Evolutionary conservation across 1,284 basidiomycete genomes (phyloP).

Genomic region (Mycosarcoma mackinlayi): DNA sequence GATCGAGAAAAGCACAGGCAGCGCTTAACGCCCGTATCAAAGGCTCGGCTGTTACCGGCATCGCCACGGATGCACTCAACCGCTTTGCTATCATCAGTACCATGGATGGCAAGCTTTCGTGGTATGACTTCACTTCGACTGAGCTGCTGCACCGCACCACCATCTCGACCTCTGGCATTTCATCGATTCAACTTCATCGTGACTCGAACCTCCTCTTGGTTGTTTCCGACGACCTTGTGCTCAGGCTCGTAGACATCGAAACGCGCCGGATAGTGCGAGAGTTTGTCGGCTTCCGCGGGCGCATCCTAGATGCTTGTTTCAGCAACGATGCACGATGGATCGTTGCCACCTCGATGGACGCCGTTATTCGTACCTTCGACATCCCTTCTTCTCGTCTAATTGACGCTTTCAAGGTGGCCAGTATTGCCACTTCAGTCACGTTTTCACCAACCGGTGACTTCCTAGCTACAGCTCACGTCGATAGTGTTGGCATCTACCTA

Average conservation of each 20-base stretch:
- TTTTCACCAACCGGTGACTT: constrained; percentile 97
- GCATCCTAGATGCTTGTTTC: constrained; percentile 71
- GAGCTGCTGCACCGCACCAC: constrained; percentile 76
- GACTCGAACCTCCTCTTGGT: constrained; percentile 87
- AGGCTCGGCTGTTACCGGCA: constrained; percentile 73
- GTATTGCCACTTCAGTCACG: constrained; percentile 86
- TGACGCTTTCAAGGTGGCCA: constrained; percentile 90
- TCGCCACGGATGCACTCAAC: constrained; percentile 89
- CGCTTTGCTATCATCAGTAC: constrained; percentile 83
- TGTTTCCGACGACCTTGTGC: constrained; percentile 83
- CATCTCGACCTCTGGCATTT: constrained; percentile 77
- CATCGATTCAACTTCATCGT: constrained; percentile 81
- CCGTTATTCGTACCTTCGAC: constrained; percentile 93
- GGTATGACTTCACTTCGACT: constrained; percentile 93
- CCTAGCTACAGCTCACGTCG: constrained; percentile 91
- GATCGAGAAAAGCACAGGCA: constrained; percentile 31
- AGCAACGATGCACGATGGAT: constrained; percentile 95
- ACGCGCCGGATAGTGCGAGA: constrained; percentile 88
- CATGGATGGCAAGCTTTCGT: constrained; percentile 85
- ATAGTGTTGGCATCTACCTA: constrained; percentile 90
- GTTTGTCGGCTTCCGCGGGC: constrained; percentile 70
- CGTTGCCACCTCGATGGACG: constrained; percentile 86
- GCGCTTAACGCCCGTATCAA: constrained; percentile 35
- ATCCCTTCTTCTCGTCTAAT: constrained; percentile 91
- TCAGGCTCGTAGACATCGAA: constrained; percentile 91